Base-by-base conservation (phyloP, 148 eudicot species). In the Silene uniflora region DNA sequence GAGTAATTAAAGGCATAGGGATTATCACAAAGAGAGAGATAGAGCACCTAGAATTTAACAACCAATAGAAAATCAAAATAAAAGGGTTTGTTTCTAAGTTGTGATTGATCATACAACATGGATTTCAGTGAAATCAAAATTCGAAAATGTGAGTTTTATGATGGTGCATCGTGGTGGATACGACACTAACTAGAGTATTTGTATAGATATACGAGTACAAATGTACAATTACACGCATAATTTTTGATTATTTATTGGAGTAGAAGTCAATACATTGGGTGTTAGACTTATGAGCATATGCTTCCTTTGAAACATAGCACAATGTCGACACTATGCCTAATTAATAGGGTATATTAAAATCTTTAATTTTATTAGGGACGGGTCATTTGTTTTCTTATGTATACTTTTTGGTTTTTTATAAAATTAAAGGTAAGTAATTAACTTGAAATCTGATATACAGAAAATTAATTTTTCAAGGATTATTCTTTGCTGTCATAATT, bases 311-410 rank as follows among this genome's bases (percentile, higher is more conserved):
- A 56, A 64, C 81, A 66, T 21, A 78, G 72, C 76, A 80, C 79
- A 75, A 75, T 75, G 83, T 78, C 83, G 75, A 80, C 83, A 80
- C 56, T 70, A 54, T 55, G 79, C 79, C 79, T 65, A 63, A 75
- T 60, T 75, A 60, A 19, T 54, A 73, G 78, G 76, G 81, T 72
- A 27, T 75, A 19, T 65, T 7, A 78, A 67, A 29, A 56, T 54
- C 21, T 24, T 61, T 63, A 24, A 49, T 16, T 52, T 5, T 0
- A 6, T 39, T 39, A 7, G 8, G 42, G 2, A n/a, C 4, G 7
- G 44, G 44, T 7, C 44, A 7, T 7, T 39, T 39, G 44, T 39
- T 39, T 39, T 0, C 44, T 6, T 39, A 6, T 39, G 44, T 39
- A 39, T 5, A 6, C 3, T 39, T 39, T 6, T 39, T 0, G 9